Percentiles rank a stretch among this genome's conserved stretches.
These are phyloP conservation scores for Rhizophora mangle DNA, from an alignment of 345 rosid genomes.

Conservation along the genomic window DNA sequence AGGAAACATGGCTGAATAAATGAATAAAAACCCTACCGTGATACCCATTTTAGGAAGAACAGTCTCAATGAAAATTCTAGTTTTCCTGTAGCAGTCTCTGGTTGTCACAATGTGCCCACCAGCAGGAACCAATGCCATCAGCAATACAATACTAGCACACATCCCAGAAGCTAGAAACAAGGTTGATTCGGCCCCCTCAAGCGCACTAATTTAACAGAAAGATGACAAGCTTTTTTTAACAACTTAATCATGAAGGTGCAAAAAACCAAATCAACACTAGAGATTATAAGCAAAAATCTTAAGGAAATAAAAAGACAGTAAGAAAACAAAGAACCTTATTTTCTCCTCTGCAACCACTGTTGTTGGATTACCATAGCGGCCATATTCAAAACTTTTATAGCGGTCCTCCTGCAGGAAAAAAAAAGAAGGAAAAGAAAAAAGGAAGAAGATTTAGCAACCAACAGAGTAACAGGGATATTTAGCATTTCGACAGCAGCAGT, in stretches of 20 bases:
- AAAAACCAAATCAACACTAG: not conserved
- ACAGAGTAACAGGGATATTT: too few species aligned
- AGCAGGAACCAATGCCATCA: slow-evolving; percentile 94
- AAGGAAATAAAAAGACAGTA: not conserved
- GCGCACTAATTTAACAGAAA: slow-evolving; percentile 53
- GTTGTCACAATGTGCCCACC: slow-evolving; percentile 96
- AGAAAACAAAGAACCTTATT: slow-evolving; percentile 52
- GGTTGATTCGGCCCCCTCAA: slow-evolving; percentile 96
- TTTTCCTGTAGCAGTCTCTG: slow-evolving; percentile 92
- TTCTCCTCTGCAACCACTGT: slow-evolving; percentile 79
- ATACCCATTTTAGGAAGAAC: slow-evolving; percentile 93
- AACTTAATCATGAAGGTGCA: slow-evolving; percentile 1
- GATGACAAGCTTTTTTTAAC: not conserved
- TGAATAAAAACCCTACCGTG: slow-evolving; percentile 40
- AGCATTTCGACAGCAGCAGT: too few species aligned
- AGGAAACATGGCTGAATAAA: slow-evolving; percentile 5
- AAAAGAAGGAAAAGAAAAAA: not conserved
- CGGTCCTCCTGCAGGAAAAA: slow-evolving; percentile 68
- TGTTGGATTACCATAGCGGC: slow-evolving; percentile 97
- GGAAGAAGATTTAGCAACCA: not conserved
- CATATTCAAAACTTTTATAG: slow-evolving; percentile 79
- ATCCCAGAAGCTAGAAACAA: slow-evolving; percentile 95
- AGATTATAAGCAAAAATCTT: not conserved
- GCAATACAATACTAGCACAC: slow-evolving; percentile 92
- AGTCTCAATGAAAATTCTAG: slow-evolving; percentile 91